Evolutionary conservation across 768 basidiomycete species (phyloP), one percentile per base, ranked within the genome.

Genomic region (Boletus huronensis): DNA sequence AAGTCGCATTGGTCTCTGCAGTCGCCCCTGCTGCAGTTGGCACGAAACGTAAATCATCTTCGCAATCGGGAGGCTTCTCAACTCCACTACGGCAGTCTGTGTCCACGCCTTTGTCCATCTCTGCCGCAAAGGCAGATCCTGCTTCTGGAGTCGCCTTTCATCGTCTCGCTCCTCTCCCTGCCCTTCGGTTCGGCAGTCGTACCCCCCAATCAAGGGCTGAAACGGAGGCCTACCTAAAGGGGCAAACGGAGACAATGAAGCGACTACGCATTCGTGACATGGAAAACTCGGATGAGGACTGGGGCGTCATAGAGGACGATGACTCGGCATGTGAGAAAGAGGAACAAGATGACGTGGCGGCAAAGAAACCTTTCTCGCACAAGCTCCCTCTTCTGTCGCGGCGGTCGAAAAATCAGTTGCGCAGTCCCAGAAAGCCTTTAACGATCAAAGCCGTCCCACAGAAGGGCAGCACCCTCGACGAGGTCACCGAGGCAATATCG

Each of bases 401-500:
- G 3, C 63, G 59, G 38, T 65, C 69, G 13, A 67, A 60, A 57
- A 65, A 72, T 13, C 64, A 61, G 32, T 34, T 70, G 3, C 55
- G 50, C 48, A 72, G 71, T 46, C 69, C 69, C 5, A 63, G 70
- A 48, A 71, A 71, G 31, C 57, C 61, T 17, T 45, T 60, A 0
- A 31, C 53, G 17, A 51, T 64, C 29, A 67, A 61, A 14, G 52
- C 60, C 21, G 56, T 70, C 16, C 69, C 70, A 17, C 70, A 70
- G 41, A 78, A 77, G 55, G 76, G 72, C 1, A 82, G 73, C 48
- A 64, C 70, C 23, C 72, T 74, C 46, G 79, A 82, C 56, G 85
- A 87, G 63, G 82, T 86, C 29, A 82, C 76, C 3, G 86, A 84
- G 57, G 83, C 82, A 1, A 76, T 90, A 54, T 90, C 88, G 0